Base-by-base conservation (phyloP, 176 grass and related monocot genomes). In the Neostapfia colusana region DNA sequence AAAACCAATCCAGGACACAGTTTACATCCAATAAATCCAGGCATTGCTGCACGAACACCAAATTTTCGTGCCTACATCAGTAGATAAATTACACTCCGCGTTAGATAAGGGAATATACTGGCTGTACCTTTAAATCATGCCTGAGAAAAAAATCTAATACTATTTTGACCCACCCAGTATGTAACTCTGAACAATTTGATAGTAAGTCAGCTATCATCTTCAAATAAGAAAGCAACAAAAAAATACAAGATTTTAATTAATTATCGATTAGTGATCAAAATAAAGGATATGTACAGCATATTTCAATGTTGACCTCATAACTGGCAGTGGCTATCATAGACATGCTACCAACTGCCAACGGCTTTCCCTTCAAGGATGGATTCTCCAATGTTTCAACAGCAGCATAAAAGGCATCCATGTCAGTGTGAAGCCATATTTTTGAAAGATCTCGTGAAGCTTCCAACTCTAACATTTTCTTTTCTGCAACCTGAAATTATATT, bases 321-420 rank as follows among this genome's bases (percentile, higher is more conserved):
- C 81, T 98, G 66, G 95, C 91, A 66, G 95, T 98, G 81, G 91
- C 90, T 82, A 98, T 98, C 95, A 98, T 98, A 53, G 95, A 94
- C 91, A 94, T 88, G 69, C 89, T 76, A 43, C 95, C 95, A 27
- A 98, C 89, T 36, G 95, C 95, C 87, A 98, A 74, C 6, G 95
- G 87, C 62, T 92, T 98, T 77, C 91, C 91, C 73, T 94, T 93
- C 62, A 98, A 76, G 60, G 84, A 92, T 82, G 95, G 91, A 69
- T 98, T 89, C 45, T 94, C 82, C 79, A 98, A 81, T 82, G 81
- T 92, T 77, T 94, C 89, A 44, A 98, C 95, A 86, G 91, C 79
- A 65, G 91, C 91, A 80, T 94, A 98, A 83, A 98, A 98, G 15
- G 91, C 91, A 79, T 98, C 95, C 95, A 98, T 98, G 76, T 98